Evolutionary conservation across 2,329 filamentous ascomycete species (phyloP), one percentile per base, ranked within the genome.

Genomic region (Fonsecaea pedrosoi): DNA sequence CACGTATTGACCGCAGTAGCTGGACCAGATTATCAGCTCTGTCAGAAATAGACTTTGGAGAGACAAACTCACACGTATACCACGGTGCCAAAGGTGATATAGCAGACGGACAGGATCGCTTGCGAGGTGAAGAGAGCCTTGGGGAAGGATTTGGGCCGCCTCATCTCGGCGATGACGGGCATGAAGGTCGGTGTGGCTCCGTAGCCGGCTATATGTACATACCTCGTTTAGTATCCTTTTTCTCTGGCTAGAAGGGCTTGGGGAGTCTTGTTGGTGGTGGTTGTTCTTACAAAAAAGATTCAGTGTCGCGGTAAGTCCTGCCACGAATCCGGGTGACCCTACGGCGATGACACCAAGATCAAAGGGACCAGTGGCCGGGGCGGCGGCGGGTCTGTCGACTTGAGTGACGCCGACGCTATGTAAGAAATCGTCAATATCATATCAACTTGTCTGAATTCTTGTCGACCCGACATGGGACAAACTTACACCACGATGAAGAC

Each of bases 1-100:
- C 4, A 84, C 80, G 54, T 78, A 81, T 0, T 78, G 79, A 1
- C 82, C 82, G 66, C 80, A 82, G 69, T 74, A 83, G 67, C 78
- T 79, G 73, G 37, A 38, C 2, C 25, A 25, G 25, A 25, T 25
- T 25, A 25, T 25, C 25, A 25, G 25, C 25, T 25, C 25, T 25
- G 25, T 25, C 25, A 25, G 25, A 54, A 2, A 25, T 25, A 25
- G 25, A 25, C 25, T 25, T 25, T 25, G 25, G 25, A 25, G 18
- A 25, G 55, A 21, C 34, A 35, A 42, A 55, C 63, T 66, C 32
- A 66, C 63, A 61, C 40, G 25, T 83, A 84, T 1, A 84, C 78
- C 0, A 83, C 78, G 2, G 75, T 69, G 12, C 78, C 78, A 34
- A 81, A 76, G 3, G 73, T 67, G 15, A 78, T 71, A 48, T 81